phyloP scores from a whole-genome alignment of 768 basidiomycete genomes.

The Suillus tomentosus region DNA sequence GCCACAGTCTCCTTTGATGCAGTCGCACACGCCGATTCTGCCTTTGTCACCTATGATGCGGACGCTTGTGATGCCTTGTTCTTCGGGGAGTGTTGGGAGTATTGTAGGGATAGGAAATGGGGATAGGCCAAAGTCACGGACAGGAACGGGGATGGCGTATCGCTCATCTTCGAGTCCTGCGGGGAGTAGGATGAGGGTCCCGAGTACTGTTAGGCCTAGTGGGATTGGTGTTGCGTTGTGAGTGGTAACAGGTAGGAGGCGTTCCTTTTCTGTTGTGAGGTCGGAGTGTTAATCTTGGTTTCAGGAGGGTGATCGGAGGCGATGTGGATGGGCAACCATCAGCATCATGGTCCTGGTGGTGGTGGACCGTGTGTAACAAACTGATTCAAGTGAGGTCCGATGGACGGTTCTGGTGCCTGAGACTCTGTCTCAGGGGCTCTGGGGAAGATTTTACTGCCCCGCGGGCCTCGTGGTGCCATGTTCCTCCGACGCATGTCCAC shows the following conservation, averaged over 20 bases:
- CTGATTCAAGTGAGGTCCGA: neutral
- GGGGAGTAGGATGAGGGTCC: slow-evolving; percentile 43
- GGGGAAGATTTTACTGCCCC: neutral
- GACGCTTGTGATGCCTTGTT: slow-evolving; percentile 19
- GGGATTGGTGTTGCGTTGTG: slow-evolving; percentile 8
- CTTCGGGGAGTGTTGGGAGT: neutral
- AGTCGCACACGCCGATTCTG: slow-evolving; percentile 16
- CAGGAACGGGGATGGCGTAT: slow-evolving; percentile 73
- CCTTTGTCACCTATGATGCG: slow-evolving; percentile 20
- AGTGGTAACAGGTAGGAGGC: neutral
- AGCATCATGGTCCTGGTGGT: neutral
- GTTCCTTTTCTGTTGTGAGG: neutral
- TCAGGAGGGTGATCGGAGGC: neutral
- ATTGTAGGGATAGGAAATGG: neutral
- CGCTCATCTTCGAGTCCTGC: slow-evolving; percentile 29
- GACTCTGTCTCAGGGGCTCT: neutral
- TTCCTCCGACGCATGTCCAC: neutral
- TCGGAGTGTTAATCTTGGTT: neutral
- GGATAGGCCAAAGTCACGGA: slow-evolving; percentile 53
- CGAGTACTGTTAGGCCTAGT: slow-evolving; percentile 11
- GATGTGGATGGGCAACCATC: slow-evolving; percentile 4
- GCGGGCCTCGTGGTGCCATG: neutral
- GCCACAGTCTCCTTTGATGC: slow-evolving; percentile 20
- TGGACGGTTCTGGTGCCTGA: neutral
- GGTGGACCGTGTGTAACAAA: neutral